Evolutionary conservation across 2,329 filamentous ascomycete species (phyloP).

Genomic region (Neobulgaria alba): DNA sequence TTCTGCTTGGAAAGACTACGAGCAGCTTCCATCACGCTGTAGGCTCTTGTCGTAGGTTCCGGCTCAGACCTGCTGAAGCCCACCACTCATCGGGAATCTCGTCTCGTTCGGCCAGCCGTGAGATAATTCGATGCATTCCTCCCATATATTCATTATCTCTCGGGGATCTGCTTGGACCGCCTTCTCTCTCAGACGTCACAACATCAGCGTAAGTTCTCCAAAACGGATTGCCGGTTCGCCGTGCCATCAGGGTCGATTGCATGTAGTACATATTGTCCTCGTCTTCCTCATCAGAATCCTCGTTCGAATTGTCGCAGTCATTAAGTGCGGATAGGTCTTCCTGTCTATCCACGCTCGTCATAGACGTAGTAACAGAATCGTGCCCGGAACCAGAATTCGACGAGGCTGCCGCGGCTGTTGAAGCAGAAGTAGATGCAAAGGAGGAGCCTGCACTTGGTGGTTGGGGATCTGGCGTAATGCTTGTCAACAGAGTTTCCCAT

Average conservation of each 20-base stretch:
- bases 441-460: slow-evolving; percentile 75
- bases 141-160: slow-evolving; percentile 34
- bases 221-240: slow-evolving; percentile 6
- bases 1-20: background rate
- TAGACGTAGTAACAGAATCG: slow-evolving; percentile 23
- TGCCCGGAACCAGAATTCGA: slow-evolving; percentile 17
- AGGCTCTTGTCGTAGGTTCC: slow-evolving; percentile 41
- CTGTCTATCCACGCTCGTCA: slow-evolving; percentile 19
- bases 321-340: slow-evolving; percentile 12
- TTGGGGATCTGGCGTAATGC: slow-evolving; percentile 72
- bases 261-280: slow-evolving; percentile 25
- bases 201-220: slow-evolving; percentile 25
- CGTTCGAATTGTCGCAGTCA: slow-evolving; percentile 26
- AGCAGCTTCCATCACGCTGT: slow-evolving; percentile 8
- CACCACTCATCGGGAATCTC: slow-evolving; percentile 81
- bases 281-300: slow-evolving; percentile 20
- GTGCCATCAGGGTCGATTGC: slow-evolving; percentile 3
- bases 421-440: slow-evolving; percentile 41
- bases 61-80: slow-evolving; percentile 59
- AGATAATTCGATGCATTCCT: slow-evolving; percentile 65
- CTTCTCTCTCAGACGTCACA: slow-evolving; percentile 25
- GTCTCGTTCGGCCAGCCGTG: slow-evolving; percentile 58
- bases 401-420: slow-evolving; percentile 19
- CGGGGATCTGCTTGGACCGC: slow-evolving; percentile 22
- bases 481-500: slow-evolving; percentile 77